Percentiles rank a stretch among this genome's conserved stretches.
Evolutionary conservation across 1,284 basidiomycete genomes (phyloP).

Genomic region (Albatrellus sp.): DNA sequence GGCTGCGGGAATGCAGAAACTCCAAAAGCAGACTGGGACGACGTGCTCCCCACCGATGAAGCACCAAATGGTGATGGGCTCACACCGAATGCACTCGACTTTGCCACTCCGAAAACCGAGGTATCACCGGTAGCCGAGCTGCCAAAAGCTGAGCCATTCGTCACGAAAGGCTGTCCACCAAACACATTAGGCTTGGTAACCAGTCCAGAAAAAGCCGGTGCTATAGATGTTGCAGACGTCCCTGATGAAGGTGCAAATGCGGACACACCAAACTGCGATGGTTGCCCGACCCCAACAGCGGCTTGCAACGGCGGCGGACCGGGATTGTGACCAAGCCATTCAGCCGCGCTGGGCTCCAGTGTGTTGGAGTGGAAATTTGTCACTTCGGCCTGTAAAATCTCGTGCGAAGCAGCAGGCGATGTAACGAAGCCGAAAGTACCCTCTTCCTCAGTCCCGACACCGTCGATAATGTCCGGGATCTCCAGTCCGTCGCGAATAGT

Average conservation of each 20-base stretch:
- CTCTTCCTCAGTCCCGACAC: slow-evolving; percentile 25
- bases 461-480: slow-evolving; percentile 72
- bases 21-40: slow-evolving; percentile 4
- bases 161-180: slow-evolving; percentile 13
- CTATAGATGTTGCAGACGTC: neutral
- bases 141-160: slow-evolving; percentile 14
- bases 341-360: slow-evolving; percentile 22
- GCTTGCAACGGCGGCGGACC: slow-evolving; percentile 18
- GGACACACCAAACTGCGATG: slow-evolving; percentile 10
- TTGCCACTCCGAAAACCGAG: neutral
- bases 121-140: neutral
- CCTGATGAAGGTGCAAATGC: neutral
- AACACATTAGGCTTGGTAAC: slow-evolving; percentile 16
- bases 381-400: neutral
- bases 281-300: slow-evolving; percentile 9
- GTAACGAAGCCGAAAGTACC: slow-evolving; percentile 10
- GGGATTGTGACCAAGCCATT: slow-evolving; percentile 28
- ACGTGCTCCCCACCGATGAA: neutral
- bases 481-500: slow-evolving; percentile 48
- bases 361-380: neutral
- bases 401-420: slow-evolving; percentile 1
- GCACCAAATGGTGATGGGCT: slow-evolving; percentile 1
- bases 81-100: neutral
- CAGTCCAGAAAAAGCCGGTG: slow-evolving; percentile 30
- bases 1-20: neutral